Percentiles rank a stretch among this genome's conserved stretches.
Evolutionary conservation across 768 basidiomycete genomes (phyloP).

Genomic region (Lactarius sanguifluus): DNA sequence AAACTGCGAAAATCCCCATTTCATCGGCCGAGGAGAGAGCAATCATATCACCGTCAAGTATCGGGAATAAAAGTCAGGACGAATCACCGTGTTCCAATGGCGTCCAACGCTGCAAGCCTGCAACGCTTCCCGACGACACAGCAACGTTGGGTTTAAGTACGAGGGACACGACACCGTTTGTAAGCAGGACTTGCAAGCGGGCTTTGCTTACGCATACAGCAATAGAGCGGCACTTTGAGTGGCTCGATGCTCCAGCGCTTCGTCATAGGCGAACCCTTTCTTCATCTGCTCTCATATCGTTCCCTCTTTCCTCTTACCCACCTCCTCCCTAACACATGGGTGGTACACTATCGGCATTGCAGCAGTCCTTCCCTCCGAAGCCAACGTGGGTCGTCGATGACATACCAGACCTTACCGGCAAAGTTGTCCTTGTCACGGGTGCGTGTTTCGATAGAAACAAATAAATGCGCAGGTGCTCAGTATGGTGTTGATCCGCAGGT

Average conservation of each 20-base stretch:
- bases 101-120: too few relatives aligned
- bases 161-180: too few relatives aligned
- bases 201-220: too few relatives aligned
- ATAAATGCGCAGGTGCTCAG: slow-evolving; percentile 40
- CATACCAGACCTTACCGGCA: neutral
- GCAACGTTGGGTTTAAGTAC: too few relatives aligned
- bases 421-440: neutral
- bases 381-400: slow-evolving; percentile 44
- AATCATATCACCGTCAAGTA: too few relatives aligned
- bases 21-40: too few relatives aligned
- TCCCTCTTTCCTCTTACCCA: neutral
- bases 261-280: neutral
- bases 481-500: slow-evolving; percentile 27
- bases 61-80: too few relatives aligned
- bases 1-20: too few relatives aligned
- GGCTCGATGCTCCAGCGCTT: neutral
- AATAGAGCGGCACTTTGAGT: too few relatives aligned
- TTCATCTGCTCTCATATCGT: neutral
- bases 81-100: too few relatives aligned
- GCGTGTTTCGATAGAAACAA: slow-evolving; percentile 39
- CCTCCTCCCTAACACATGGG: slow-evolving; percentile 1
- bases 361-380: slow-evolving; percentile 43
- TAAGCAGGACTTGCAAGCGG: too few relatives aligned
- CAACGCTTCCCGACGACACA: too few relatives aligned
- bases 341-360: neutral